Evolutionary conservation across 306 rosid species (phyloP).

Genomic region (Malus sieversii): DNA sequence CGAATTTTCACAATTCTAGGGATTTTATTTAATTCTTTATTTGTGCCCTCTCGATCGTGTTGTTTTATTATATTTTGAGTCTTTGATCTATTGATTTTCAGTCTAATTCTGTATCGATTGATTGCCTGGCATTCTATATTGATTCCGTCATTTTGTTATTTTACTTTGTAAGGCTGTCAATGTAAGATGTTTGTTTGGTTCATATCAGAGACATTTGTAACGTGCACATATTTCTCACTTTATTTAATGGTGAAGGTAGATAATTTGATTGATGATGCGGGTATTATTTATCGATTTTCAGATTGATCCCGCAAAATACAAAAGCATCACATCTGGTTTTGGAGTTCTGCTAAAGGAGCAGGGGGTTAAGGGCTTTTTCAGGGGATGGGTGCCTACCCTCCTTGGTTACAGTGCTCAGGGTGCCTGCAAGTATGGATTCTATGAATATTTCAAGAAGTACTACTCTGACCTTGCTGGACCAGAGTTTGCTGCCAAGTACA

Average conservation of each 20-base stretch:
- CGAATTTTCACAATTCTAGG: neutral
- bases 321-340: slow-evolving; percentile 78
- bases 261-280: neutral
- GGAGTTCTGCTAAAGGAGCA: slow-evolving; percentile 89
- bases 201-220: neutral
- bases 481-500: slow-evolving; percentile 87
- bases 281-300: slow-evolving; percentile 20
- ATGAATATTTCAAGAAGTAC: slow-evolving; percentile 91
- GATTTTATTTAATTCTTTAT: neutral
- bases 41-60: neutral
- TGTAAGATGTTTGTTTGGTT: neutral
- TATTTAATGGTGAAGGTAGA: neutral
- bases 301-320: slow-evolving; percentile 92
- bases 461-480: slow-evolving; percentile 96
- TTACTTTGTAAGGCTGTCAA: neutral
- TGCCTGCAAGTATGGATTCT: slow-evolving; percentile 95
- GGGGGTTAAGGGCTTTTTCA: slow-evolving; percentile 77
- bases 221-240: neutral
- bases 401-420: slow-evolving; percentile 99
- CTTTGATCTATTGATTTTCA: neutral
- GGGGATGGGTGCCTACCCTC: slow-evolving; percentile 98
- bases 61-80: neutral
- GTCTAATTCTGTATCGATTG: neutral
- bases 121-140: neutral
- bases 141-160: neutral